Evolutionary conservation across 225 moss, liverwort and hornwort species (phyloP).

Genomic region (Sphagnum contortum): DNA sequence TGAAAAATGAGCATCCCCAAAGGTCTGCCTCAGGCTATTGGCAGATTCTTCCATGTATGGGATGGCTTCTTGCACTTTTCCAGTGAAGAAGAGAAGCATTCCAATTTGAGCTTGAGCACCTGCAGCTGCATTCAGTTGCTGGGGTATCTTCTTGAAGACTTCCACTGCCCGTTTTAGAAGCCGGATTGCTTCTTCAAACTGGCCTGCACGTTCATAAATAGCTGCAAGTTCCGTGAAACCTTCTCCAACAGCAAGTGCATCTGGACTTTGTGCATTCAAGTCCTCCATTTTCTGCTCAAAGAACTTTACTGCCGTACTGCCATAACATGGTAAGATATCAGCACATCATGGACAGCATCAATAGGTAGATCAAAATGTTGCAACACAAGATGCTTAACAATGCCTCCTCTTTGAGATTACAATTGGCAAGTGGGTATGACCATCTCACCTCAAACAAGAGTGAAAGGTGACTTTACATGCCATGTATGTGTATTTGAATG

Average conservation of each 20-base stretch:
- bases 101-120: constrained; percentile 97
- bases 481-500: too few species aligned
- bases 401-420: too few species aligned
- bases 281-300: constrained; percentile 41
- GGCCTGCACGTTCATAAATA: constrained; percentile 61
- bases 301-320: constrained; percentile 44
- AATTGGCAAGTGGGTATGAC: too few species aligned
- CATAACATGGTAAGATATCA: background rate
- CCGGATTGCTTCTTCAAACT: constrained; percentile 58
- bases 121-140: constrained; percentile 74
- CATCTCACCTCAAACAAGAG: too few species aligned
- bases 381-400: too few species aligned
- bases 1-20: constrained; percentile 72
- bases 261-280: constrained; percentile 25
- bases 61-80: constrained; percentile 70
- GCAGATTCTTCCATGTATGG: constrained; percentile 69
- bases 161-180: constrained; percentile 57
- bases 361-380: too few species aligned
- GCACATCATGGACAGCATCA: too few species aligned
- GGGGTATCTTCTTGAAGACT: constrained; percentile 63
- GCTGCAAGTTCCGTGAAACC: constrained; percentile 85
- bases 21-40: constrained; percentile 51
- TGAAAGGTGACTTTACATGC: too few species aligned
- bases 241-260: constrained; percentile 68
- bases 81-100: constrained; percentile 81